Evolutionary conservation across 441 rosid genomes (phyloP), one percentile per base, ranked within the genome.

Genomic region (Oxalis stricta): DNA sequence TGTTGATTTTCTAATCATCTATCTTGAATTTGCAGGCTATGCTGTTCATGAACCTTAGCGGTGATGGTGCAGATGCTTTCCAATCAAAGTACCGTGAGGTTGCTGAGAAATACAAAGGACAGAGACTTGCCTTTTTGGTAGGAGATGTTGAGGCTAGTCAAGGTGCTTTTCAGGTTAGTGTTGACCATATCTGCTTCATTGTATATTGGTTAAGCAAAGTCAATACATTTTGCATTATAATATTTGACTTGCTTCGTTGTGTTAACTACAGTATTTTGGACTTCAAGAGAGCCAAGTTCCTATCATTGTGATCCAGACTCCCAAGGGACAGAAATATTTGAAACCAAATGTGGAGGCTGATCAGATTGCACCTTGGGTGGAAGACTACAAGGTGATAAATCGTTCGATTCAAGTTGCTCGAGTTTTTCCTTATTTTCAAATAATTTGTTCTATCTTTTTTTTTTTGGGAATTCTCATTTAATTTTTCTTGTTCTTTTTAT

Each of bases 71-170:
- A 56, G 94, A 75, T 36, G 64, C 94, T 41, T 58, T 81, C 21
- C 69, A 69, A 56, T 60, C 79, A 49, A 83, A 73, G 48, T 91
- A 57, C 68, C 80, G 71, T 29, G 82, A 72, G 48, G 76, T 77
- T 51, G 96, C 94, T 48, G 74, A 64, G 58, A 70, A 81, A 61
- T 69, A 61, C 75, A 91, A 66, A 62, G 91, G 85, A 52, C 56
- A 75, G 44, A 86, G 66, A 50, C 44, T 81, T 41, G 18, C 65
- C 50, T 91, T 91, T 68, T 67, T 91, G 68, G 13, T 83, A 59
- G 99, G 96, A 65, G 95, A 91, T 58, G 40, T 72, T 17, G 95
- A 86, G 41, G 73, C 68, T 47, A 68, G 91, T 77, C 73, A 86
- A 72, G 80, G 71, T 54, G 96, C 91, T 32, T 65, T 91, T 42